Conservation (phyloP, 2,329 filamentous ascomycete species). For the Exophiala oligosperma region DNA sequence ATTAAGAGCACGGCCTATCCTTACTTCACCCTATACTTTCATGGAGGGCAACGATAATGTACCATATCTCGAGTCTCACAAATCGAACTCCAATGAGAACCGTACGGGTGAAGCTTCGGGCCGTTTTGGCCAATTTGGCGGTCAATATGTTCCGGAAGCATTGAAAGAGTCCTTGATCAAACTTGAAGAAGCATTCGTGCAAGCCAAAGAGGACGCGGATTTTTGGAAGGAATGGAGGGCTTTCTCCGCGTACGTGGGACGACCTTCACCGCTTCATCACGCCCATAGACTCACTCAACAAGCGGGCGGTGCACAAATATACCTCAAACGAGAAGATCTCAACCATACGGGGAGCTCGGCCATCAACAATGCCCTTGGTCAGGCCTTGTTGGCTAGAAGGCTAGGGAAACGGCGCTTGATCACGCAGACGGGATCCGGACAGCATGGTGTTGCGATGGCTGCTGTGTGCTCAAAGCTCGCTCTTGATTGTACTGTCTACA, state of each 20-base stretch:
- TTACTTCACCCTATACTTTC: not conserved
- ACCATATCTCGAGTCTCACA: not conserved
- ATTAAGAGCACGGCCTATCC: not conserved
- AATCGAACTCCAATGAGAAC: not conserved
- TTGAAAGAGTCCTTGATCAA: conserved; percentile 95
- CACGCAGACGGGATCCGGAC: conserved; percentile 93
- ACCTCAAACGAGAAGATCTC: conserved; percentile 94
- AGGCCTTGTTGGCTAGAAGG: conserved; percentile 80
- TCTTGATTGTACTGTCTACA: conserved; percentile 97
- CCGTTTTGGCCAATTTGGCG: conserved; percentile 90
- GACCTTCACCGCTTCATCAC: conserved; percentile 86
- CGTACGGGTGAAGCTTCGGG: not conserved
- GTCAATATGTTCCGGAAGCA: conserved; percentile 95
- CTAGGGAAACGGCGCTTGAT: conserved; percentile 97
- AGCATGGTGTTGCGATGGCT: conserved; percentile 96
- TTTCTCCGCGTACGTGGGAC: conserved; percentile 96
- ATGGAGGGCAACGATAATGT: not conserved
- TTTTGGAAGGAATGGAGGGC: conserved; percentile 98
- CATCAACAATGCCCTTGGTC: conserved; percentile 97
- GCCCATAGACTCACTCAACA: conserved; percentile 85
- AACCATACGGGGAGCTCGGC: conserved; percentile 99
- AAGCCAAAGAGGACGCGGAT: conserved; percentile 78
- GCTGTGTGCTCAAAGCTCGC: conserved; percentile 98
- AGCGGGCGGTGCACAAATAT: conserved; percentile 91
- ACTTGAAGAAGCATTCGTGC: conserved; percentile 86